These are phyloP conservation scores for Saturnispora halmiae DNA, from an alignment of 805 yeast genomes.

Conservation along the genomic window DNA sequence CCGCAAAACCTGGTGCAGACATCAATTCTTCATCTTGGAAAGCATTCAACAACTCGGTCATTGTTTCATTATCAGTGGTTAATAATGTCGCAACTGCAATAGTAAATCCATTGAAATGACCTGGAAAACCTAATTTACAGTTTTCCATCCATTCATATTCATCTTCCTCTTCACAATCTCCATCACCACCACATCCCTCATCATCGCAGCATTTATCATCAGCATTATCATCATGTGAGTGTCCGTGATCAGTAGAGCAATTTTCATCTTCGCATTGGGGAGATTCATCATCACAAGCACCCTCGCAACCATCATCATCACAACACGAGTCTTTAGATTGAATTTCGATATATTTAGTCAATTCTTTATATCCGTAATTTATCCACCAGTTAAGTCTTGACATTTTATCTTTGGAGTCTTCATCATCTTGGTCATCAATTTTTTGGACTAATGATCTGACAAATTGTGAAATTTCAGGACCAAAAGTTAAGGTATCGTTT, in stretches of 20 bases:
- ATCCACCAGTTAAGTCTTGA: conserved; percentile 19
- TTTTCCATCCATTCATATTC: conserved; percentile 27
- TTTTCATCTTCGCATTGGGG: background rate
- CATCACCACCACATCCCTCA: conserved; percentile 12
- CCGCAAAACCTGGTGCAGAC: conserved; percentile 10
- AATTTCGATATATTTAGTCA: conserved; percentile 14
- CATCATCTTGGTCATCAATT: conserved; percentile 15
- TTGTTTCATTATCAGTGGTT: conserved; percentile 21
- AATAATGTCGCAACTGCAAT: conserved; percentile 34
- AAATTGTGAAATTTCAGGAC: conserved; percentile 32
- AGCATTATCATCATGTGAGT: conserved; percentile 11
- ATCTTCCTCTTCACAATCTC: conserved; percentile 22
- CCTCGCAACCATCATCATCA: conserved; percentile 11
- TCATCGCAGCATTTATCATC: conserved; percentile 16
- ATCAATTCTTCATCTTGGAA: conserved; percentile 10
- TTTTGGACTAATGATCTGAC: conserved; percentile 15
- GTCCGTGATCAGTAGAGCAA: background rate
- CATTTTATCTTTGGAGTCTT: conserved; percentile 6
- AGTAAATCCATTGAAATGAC: conserved; percentile 38
- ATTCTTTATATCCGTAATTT: conserved; percentile 16
- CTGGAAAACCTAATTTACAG: conserved; percentile 36
- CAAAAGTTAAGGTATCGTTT: conserved; percentile 51
- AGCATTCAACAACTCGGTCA: conserved; percentile 19
- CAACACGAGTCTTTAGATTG: conserved; percentile 5
- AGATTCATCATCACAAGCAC: conserved; percentile 2